Evolutionary conservation across 352 stramenopile species (phyloP), one percentile per base, ranked within the genome.

Genomic region (Phytopythium oedochilum): DNA sequence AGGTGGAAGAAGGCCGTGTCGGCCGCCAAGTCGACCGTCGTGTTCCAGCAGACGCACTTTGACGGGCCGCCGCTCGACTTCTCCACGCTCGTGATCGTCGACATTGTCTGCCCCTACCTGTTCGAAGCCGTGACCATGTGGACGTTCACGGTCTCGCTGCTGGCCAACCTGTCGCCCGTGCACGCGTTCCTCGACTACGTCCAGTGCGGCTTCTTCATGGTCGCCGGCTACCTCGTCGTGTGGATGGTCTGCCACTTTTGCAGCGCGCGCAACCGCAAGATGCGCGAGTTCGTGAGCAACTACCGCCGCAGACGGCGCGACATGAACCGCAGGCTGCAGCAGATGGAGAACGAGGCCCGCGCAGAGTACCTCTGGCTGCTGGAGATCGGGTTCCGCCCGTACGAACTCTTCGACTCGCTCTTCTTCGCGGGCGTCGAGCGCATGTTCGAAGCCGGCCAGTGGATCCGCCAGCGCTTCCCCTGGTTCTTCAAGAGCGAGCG

Each of bases 161-260:
- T 93, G 14, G 53, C 66, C 44, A 80, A 78, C 39, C 66, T 89
- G 44, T 93, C 82, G 32, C 75, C 80, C 0, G 57, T 88, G 15
- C 61, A 71, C 43, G 85, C 85, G 11, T 95, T 95, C 65, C 55
- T 92, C n/a, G 74, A 82, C 52, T 95, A 95, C 53, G 84, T 93
- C 43, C 79, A 86, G 22, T 68, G 75, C 31, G 85, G 85, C 20
- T 93, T 93, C 57, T 95, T 91, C 66, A 80, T 73, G 59, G 64
- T 89, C 42, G 70, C 63, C 9, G 70, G 72, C 12, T 93, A 93
- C 66, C 64, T 95, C 40, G 63, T 66, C 8, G 39, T 91, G 11
- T 95, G 85, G 85, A 86, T 92, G 66, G 64, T 86, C 15, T 92
- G 81, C 59, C 85, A 95, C 65, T 95, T 90, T 60, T 93, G 81